phyloP scores from a whole-genome alignment of 2,329 filamentous ascomycete species.

The Claviceps cyperi region DNA sequence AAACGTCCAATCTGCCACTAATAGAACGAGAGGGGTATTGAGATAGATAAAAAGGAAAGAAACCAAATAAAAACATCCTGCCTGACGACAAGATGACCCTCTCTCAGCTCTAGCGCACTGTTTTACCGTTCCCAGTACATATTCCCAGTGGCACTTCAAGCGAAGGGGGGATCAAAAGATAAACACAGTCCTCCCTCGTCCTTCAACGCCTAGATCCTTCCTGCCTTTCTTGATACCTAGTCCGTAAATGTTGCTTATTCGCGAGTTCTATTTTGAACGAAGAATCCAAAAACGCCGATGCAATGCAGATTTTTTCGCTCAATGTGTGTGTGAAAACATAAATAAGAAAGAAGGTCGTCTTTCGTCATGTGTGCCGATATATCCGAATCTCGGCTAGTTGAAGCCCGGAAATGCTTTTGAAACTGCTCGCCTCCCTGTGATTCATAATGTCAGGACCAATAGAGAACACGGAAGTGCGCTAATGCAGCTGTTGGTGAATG shows the following conservation, averaged over 20 bases:
- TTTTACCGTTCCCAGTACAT: too few species aligned
- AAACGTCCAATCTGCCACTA: not conserved
- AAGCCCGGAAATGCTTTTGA: conserved; percentile 7
- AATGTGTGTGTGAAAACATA: not conserved
- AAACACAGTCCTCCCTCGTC: not conserved
- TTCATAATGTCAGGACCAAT: not conserved
- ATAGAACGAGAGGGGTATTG: not conserved
- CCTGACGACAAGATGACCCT: not conserved
- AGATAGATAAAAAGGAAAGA: not conserved
- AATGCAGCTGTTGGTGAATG: not conserved
- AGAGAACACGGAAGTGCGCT: not conserved
- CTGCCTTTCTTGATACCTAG: conserved; percentile 2
- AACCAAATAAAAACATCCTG: not conserved
- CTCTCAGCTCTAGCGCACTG: not conserved
- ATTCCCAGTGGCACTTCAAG: too few species aligned
- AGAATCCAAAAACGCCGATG: conserved; percentile 3
- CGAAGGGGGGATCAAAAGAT: not conserved
- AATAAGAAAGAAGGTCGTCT: not conserved
- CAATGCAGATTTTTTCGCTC: not conserved
- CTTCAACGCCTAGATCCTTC: not conserved
- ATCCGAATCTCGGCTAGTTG: not conserved
- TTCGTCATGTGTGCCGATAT: conserved; percentile 1
- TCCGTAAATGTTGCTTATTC: not conserved
- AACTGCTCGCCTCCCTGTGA: conserved; percentile 5
- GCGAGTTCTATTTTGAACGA: not conserved